Evolutionary conservation across 1,284 basidiomycete species (phyloP), one percentile per base, ranked within the genome.

Genomic region (Sanghuangporus weigelae): DNA sequence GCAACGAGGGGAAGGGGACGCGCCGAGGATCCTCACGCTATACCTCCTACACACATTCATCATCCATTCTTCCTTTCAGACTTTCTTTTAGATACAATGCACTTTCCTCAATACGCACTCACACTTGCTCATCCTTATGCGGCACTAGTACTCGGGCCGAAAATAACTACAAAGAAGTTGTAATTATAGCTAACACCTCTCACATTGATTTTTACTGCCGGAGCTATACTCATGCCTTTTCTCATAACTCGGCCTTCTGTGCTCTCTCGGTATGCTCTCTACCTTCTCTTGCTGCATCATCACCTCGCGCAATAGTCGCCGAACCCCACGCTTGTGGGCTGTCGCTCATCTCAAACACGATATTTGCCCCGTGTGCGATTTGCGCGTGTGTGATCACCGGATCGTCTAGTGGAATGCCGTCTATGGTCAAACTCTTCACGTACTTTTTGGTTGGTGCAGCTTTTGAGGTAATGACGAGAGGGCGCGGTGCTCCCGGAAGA

Each of bases 311-410:
- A 36, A 54, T 35, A 35, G 67, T 72, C 16, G 51, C 67, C 54
- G 67, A 71, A 59, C 72, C 77, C 81, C 81, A 81, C 0, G 53
- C 60, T 66, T 79, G 73, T 1, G 82, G 81, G 19, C 66, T 69
- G 5, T 77, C 78, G 62, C 81, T 84, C 89, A 92, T 91, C 68
- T 83, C 80, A 69, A 90, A 92, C 38, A 78, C 76, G 26, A 92
- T 72, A 4, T 79, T 72, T 0, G 82, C 87, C 0, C 89, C 88
- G 6, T 75, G 67, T 2, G 74, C 74, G 31, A 92, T 82, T 57
- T 86, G 76, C 11, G 77, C 75, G 67, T 92, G 89, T 12, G 63
- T 71, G 31, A 93, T 79, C 35, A 87, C 69, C 10, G 57, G n/a
- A 1, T 65, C 65, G 5, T 72, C 67, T 16, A 82, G 65, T 8